Evolutionary conservation across 495 filamentous ascomycete genomes (phyloP), one percentile per base, ranked within the genome.

Genomic region (Oleoguttula mirabilis): DNA sequence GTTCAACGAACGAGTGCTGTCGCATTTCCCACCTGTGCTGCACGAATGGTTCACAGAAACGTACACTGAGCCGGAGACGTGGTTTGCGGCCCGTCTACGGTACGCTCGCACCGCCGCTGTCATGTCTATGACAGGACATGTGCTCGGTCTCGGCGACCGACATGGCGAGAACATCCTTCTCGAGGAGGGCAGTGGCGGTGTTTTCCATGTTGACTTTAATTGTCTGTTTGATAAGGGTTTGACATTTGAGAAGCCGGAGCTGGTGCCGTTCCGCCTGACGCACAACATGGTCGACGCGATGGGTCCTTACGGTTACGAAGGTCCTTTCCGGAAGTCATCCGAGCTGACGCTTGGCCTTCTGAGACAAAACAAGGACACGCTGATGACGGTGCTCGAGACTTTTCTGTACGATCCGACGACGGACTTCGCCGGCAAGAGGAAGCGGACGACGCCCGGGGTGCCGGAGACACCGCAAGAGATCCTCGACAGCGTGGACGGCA

Each of bases 191-290:
- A 92, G 86, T 47, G 90, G 92, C 33, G 92, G 93, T 41, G 77
- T 92, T 19, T 77, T 96, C 55, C 90, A 99, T 63, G 90, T 99
- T 37, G 90, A 99, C 64, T 99, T 99, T 72, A 99, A 99, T 64
- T 99, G 90, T 63, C 80, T 99, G 16, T 99, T 99, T 61, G 92
- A 99, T 68, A 99, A 96, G 66, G 90, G 92, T 8, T 74, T 88
- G 45, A 94, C 87, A 0, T 96, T 99, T 54, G 82, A 85, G 45
- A 88, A 88, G 66, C 88, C 90, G 0, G 90, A 99, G 58, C 67
- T 80, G 34, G 90, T 99, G 12, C 90, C 90, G n/a, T 99, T 99
- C 69, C 84, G 90, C 15, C 70, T 99, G 30, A 99, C 90, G 7
- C 87, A 94, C 60, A 96, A 99, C 63, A 96, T 99, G 88, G 70